phyloP scores from a whole-genome alignment of 495 filamentous ascomycete species.

The Aspergillus hancockii region DNA sequence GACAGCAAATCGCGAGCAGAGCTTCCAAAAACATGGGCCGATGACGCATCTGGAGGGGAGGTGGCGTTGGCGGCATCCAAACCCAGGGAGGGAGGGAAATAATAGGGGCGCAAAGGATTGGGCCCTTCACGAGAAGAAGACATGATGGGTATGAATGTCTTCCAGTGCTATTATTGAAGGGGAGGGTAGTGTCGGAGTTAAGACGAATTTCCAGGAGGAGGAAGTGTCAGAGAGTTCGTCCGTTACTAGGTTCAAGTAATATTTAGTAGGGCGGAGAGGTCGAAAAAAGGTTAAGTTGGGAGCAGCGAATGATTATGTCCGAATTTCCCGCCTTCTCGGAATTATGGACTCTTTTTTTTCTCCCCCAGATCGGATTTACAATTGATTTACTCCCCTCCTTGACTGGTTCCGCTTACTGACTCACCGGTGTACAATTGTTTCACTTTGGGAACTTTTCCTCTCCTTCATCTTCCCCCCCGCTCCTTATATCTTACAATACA shows the following conservation, averaged over 20 bases:
- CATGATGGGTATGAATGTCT: slow-evolving; percentile 24
- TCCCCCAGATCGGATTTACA: neutral
- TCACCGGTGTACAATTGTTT: neutral
- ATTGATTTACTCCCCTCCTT: slow-evolving; percentile 23
- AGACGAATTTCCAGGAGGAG: slow-evolving; percentile 12
- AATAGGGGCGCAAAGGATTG: slow-evolving; percentile 94
- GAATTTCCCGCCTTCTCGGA: slow-evolving; percentile 27
- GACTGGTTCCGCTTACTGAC: slow-evolving; percentile 27
- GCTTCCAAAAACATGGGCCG: slow-evolving; percentile 57
- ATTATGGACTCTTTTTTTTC: slow-evolving; percentile 17
- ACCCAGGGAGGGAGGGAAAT: slow-evolving; percentile 80
- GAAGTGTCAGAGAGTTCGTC: neutral
- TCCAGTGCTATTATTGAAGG: no score
- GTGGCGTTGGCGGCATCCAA: slow-evolving; percentile 38
- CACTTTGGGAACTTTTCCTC: neutral
- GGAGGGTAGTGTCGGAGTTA: slow-evolving; percentile 12
- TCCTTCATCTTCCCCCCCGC: neutral
- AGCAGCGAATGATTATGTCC: slow-evolving; percentile 18
- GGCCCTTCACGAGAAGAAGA: slow-evolving; percentile 58
- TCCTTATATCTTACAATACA: slow-evolving; percentile 6
- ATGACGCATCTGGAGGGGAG: slow-evolving; percentile 46
- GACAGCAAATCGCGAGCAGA: slow-evolving; percentile 81
- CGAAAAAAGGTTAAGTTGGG: slow-evolving; percentile 9
- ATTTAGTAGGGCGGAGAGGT: slow-evolving; percentile 14
- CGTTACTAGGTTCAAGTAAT: no score